Evolutionary conservation across 148 eudicot genomes (phyloP).

Genomic region (Selenicereus undatus): DNA sequence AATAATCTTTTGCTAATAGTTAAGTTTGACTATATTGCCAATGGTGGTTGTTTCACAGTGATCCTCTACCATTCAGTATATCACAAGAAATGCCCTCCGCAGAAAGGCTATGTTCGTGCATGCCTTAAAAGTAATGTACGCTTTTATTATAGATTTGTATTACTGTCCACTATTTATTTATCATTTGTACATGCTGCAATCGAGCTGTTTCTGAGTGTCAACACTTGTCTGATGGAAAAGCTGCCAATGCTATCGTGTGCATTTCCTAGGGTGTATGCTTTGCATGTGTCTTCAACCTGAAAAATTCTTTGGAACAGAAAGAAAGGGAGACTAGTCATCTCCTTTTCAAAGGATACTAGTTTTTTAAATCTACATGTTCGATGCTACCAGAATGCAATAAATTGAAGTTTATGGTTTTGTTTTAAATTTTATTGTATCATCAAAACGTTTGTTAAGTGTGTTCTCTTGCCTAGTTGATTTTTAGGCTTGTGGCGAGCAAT

Average conservation of each 20-base stretch:
- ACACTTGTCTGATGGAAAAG: background rate
- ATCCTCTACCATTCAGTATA: slow-evolving; percentile 66
- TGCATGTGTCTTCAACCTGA: background rate
- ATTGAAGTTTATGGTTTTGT: too few relatives aligned
- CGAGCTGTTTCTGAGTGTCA: background rate
- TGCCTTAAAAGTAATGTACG: slow-evolving; percentile 71
- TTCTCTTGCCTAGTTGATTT: too few relatives aligned
- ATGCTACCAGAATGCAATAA: too few relatives aligned
- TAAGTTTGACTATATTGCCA: background rate
- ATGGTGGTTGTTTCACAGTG: slow-evolving; percentile 38
- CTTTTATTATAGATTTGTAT: slow-evolving; percentile 16
- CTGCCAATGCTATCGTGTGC: background rate
- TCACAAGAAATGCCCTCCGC: slow-evolving; percentile 61
- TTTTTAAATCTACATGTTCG: too few relatives aligned
- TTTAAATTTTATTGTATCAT: too few relatives aligned
- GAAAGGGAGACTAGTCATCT: too few relatives aligned
- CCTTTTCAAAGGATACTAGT: too few relatives aligned
- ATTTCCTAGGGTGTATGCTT: background rate
- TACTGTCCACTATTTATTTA: background rate
- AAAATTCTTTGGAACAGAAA: background rate
- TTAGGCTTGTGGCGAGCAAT: too few relatives aligned
- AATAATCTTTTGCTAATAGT: background rate
- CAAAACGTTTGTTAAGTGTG: too few relatives aligned
- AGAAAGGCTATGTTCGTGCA: slow-evolving; percentile 57
- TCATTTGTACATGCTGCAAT: background rate